Base-by-base conservation (phyloP, 208 protist genomes). In the Crithidia mellificae region DNA sequence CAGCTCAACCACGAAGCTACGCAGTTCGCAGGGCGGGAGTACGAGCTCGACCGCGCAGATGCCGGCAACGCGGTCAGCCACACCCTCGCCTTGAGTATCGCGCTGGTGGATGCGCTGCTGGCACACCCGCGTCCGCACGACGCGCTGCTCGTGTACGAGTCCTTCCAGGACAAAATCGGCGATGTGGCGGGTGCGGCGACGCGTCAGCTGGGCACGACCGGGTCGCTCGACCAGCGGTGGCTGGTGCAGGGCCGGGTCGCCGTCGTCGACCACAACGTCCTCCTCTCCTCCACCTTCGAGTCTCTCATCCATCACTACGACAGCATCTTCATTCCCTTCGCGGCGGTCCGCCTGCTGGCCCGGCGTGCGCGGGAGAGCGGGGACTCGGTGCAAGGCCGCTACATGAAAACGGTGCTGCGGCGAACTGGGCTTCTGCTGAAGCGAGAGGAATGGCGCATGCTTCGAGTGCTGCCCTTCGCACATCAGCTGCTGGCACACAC, bases 251-350 rank as follows among this genome's bases (percentile, higher is more conserved):
- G 91, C 12, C 86, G 91, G 25, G 87, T 96, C 4, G 91, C 84
- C n/a, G 87, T 96, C 1, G 77, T 94, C 17, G 91, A 96, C 63
- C 91, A 94, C 74, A 93, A 90, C 69, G 83, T 92, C 2, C 20
- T 96, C 15, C 80, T 94, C n/a, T 86, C 80, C 11, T 79, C 87
- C n/a, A 77, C 72, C 22, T 88, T 94, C 36, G 87, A 91, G 44
- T 94, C 88, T 12, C 80, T 96, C 56, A 67, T 84, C 5, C 36
- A 65, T 43, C 91, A 96, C 74, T 96, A 96, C 74, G 91, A 96
- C 76, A 82, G 86, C 6, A 49, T 96, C 22, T 84, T 96, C 44
- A 68, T 96, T 20, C 87, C 91, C 20, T 92, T 90, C 56, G 81
- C 88, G 0, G 53, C 74, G 12, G 68, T 96, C 1, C 88, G 91